These are phyloP conservation scores for Penicillium bovifimosum DNA, from an alignment of 495 filamentous ascomycete species.

Conservation along the genomic window DNA sequence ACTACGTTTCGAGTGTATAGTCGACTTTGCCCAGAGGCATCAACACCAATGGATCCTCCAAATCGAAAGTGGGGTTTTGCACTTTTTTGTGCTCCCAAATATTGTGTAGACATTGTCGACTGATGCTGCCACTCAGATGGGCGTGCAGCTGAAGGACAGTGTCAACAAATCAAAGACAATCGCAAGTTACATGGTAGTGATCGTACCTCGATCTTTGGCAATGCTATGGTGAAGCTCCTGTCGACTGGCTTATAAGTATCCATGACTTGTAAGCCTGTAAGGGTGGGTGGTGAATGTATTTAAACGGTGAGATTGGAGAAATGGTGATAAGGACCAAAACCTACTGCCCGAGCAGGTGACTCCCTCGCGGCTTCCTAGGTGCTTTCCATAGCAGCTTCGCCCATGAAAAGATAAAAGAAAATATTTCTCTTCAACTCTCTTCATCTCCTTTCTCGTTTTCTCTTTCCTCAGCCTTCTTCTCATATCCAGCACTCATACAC, in stretches of 20 bases:
- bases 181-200: not conserved
- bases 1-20: constrained; percentile 63
- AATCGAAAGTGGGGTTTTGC: constrained; percentile 36
- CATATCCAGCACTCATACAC: too few species aligned
- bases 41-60: constrained; percentile 63
- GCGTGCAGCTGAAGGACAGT: constrained; percentile 61
- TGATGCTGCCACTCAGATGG: constrained; percentile 78
- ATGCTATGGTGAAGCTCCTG: constrained; percentile 24
- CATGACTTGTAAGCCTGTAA: constrained; percentile 16
- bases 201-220: constrained; percentile 41
- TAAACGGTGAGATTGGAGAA: not conserved
- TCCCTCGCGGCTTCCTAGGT: not conserved
- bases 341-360: not conserved
- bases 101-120: constrained; percentile 65
- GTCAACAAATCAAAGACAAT: not conserved
- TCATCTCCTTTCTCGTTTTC: too few species aligned
- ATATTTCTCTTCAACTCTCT: too few species aligned
- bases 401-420: too few species aligned
- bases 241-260: constrained; percentile 26
- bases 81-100: constrained; percentile 61
- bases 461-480: too few species aligned
- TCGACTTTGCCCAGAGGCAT: constrained; percentile 67
- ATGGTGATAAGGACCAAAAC: not conserved
- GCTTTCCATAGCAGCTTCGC: too few species aligned
- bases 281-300: not conserved